Base-by-base conservation (phyloP, 148 eudicot species). In the Salicornia ramosissima region DNA sequence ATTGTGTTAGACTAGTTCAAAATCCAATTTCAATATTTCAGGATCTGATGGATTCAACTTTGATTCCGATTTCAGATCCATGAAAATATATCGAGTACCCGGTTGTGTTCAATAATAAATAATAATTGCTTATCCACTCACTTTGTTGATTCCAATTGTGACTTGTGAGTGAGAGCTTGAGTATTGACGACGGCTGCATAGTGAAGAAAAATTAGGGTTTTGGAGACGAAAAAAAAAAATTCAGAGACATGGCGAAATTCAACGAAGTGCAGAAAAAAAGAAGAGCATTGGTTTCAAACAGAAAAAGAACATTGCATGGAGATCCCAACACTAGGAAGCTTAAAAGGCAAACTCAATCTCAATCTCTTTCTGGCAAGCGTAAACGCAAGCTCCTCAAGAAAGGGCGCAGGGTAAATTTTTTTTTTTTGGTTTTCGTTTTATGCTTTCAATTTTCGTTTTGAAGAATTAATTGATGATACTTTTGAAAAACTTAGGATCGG, bases 321-420 rank as follows among this genome's bases (percentile, higher is more conserved):
- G 96, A 88, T 49, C 91, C 98, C 7, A 1, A 31, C 14, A 82
- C 86, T 47, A 80, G 71, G 34, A 93, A 84, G 80, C 92, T 93
- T 52, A 91, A 82, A 72, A 74, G 66, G 50, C 86, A 61, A 49
- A 58, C 78, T 1, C 91, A 85, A 19, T 71, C 79, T 31, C 76
- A 69, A 33, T 71, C 96, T 51, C 64, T 90, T 75, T 93, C 98
- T 78, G 98, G 98, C 78, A 93, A 93, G 82, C 98, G 95, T 66
- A 71, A 90, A 80, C 96, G 85, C 69, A 93, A 93, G 82, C 78
- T 83, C 75, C 82, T 85, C 69, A 93, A 93, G 45, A 93, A 86
- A 86, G 90, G 96, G 98, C 94, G 96, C 67, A 74, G 96, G 77
- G 97, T 92, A 14, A 14, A 31, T 5, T 16, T n/a, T 34, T 43